These are phyloP conservation scores for Exophiala xenobiotica DNA, from an alignment of 2,329 filamentous ascomycete species.

Conservation along the genomic window DNA sequence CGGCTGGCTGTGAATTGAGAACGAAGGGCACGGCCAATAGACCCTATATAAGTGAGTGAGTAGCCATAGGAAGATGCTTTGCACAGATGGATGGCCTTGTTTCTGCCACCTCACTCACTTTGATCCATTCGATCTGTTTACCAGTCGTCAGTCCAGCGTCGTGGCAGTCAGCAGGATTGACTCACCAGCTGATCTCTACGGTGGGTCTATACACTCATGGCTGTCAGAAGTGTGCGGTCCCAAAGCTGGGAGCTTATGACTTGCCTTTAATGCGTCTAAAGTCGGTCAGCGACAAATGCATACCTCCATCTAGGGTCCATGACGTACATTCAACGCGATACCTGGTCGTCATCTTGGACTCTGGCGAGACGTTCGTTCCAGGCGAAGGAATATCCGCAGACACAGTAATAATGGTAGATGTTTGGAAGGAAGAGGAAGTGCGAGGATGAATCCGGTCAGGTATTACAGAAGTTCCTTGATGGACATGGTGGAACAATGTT, in stretches of 20 bases:
- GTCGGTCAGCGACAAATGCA: constrained; percentile 17
- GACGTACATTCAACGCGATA: constrained; percentile 69
- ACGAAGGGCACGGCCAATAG: constrained; percentile 94
- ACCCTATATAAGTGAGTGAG: constrained; percentile 48
- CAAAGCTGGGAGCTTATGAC: constrained; percentile 24
- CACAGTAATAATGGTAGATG: background rate
- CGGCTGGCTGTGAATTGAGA: constrained; percentile 89
- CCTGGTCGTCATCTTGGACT: constrained; percentile 43
- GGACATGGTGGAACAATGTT: no score
- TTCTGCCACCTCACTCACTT: no score
- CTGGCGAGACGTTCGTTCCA: background rate
- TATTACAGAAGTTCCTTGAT: no score
- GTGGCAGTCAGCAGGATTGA: constrained; percentile 3
- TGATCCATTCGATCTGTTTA: constrained; percentile 81
- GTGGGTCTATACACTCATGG: constrained; percentile 71
- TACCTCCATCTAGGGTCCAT: constrained; percentile 4
- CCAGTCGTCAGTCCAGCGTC: constrained; percentile 13
- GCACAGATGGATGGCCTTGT: no score
- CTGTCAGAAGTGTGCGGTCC: constrained; percentile 17
- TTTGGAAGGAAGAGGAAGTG: no score
- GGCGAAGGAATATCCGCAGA: background rate
- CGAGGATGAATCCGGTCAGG: no score
- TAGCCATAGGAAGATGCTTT: background rate
- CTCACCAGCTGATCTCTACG: constrained; percentile 81
- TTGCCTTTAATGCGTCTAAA: constrained; percentile 64